phyloP scores from a whole-genome alignment of 371 early-diverging fungal species.

The Umbelopsis sp. region DNA sequence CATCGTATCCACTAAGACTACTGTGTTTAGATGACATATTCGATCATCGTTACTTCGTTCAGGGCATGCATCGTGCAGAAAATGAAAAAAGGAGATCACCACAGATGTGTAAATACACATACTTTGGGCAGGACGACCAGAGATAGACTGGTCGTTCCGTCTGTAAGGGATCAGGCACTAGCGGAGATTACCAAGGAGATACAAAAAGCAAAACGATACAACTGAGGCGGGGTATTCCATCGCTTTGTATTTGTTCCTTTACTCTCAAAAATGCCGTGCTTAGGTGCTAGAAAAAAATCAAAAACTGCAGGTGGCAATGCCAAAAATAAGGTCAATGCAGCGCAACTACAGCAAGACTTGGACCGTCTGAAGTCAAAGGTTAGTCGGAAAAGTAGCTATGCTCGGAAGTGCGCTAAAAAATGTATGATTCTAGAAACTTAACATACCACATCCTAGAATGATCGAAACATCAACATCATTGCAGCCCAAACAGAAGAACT shows the following conservation, averaged over 20 bases:
- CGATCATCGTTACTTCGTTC: too few relatives aligned
- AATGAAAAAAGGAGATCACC: too few relatives aligned
- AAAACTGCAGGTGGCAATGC: background rate
- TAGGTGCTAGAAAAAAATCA: constrained; percentile 14
- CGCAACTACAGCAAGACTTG: constrained; percentile 4
- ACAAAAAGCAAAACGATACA: background rate
- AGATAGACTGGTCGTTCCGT: background rate
- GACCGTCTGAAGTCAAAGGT: constrained; percentile 9
- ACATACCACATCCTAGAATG: constrained; percentile 30
- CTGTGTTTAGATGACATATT: background rate
- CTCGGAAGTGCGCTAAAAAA: background rate
- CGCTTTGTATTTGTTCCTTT: constrained; percentile 5
- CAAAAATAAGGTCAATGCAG: background rate
- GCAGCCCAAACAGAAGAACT: constrained; percentile 46
- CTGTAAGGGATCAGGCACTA: constrained; percentile 17
- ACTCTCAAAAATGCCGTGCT: constrained; percentile 13
- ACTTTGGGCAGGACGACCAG: background rate
- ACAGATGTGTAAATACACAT: too few relatives aligned
- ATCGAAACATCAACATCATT: constrained; percentile 45
- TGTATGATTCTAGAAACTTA: background rate
- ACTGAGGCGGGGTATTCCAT: background rate
- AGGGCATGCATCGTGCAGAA: too few relatives aligned
- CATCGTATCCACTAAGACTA: background rate
- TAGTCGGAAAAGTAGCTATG: background rate
- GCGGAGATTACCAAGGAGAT: constrained; percentile 10